Conservation (phyloP, 208 protist species). For the Porcisia hertigi region DNA sequence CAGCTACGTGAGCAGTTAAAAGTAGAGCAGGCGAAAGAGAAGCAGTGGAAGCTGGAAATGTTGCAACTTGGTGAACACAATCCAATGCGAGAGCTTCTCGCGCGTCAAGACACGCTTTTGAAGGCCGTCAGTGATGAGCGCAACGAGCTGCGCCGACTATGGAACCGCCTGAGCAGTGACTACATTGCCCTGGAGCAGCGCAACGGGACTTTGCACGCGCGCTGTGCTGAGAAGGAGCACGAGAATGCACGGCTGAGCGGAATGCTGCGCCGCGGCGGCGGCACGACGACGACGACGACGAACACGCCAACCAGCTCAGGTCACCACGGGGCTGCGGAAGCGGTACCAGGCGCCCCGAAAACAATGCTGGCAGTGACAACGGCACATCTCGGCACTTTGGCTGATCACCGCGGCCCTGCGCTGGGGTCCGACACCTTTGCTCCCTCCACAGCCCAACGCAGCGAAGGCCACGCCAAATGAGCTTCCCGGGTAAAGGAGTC, state of each 20-base stretch:
- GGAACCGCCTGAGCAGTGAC: slow-evolving; percentile 55
- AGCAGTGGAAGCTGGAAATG: slow-evolving; percentile 43
- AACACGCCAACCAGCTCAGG: neutral
- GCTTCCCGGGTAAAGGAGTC: neutral
- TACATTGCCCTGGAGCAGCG: slow-evolving; percentile 71
- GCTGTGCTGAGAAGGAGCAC: slow-evolving; percentile 71
- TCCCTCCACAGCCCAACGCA: neutral
- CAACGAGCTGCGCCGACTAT: slow-evolving; percentile 49
- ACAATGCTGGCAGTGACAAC: neutral
- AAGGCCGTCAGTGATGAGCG: slow-evolving; percentile 57
- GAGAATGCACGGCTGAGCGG: slow-evolving; percentile 65
- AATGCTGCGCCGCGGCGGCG: slow-evolving; percentile 24
- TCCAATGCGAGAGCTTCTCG: slow-evolving; percentile 58
- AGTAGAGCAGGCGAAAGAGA: slow-evolving; percentile 31
- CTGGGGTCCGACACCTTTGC: neutral
- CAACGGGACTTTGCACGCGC: slow-evolving; percentile 74
- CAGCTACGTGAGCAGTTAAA: slow-evolving; percentile 41
- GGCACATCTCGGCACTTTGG: neutral
- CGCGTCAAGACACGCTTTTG: slow-evolving; percentile 55
- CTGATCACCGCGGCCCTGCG: neutral
- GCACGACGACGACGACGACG: neutral
- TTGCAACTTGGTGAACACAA: slow-evolving; percentile 40
- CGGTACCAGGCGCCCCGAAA: no score
- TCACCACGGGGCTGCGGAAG: neutral
- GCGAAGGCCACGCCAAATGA: neutral